Evolutionary conservation across 768 basidiomycete species (phyloP).

Genomic region (Mrakia blollopis): DNA sequence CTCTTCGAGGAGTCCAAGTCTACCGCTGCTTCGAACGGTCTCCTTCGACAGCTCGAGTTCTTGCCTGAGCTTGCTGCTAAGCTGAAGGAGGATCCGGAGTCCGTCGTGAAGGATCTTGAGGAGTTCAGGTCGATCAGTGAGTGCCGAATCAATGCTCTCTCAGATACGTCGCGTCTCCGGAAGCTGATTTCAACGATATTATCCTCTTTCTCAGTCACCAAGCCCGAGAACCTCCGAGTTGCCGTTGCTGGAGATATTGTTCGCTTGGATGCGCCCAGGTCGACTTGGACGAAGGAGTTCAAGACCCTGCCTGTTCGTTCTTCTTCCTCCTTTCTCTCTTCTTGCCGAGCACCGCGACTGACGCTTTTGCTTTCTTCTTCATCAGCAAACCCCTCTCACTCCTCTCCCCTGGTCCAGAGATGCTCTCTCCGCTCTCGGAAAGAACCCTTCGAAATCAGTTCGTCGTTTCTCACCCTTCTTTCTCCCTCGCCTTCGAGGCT

Average conservation of each 20-base stretch:
- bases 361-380: conserved; percentile 4
- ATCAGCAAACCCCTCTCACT: conserved; percentile 49
- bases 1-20: conserved; percentile 56
- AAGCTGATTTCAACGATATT: background rate
- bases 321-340: background rate
- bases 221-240: conserved; percentile 77
- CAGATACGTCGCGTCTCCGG: background rate
- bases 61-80: conserved; percentile 66
- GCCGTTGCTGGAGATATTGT: conserved; percentile 86
- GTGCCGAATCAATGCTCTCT: conserved; percentile 39
- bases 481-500: background rate
- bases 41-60: conserved; percentile 72
- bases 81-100: conserved; percentile 66
- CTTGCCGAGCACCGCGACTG: background rate
- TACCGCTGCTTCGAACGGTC: conserved; percentile 43
- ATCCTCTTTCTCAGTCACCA: conserved; percentile 56
- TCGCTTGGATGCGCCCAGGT: conserved; percentile 62
- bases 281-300: conserved; percentile 70
- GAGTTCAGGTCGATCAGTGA: conserved; percentile 63
- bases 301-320: conserved; percentile 55
- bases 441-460: conserved; percentile 16
- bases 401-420: conserved; percentile 63
- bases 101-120: conserved; percentile 68
- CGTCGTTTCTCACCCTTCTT: background rate
- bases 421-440: conserved; percentile 50